A percentile compares a stretch with the other conserved stretches of the same genome.
Evolutionary conservation across 2,329 filamentous ascomycete genomes (phyloP).

Genomic region (Fusarium aywerte): DNA sequence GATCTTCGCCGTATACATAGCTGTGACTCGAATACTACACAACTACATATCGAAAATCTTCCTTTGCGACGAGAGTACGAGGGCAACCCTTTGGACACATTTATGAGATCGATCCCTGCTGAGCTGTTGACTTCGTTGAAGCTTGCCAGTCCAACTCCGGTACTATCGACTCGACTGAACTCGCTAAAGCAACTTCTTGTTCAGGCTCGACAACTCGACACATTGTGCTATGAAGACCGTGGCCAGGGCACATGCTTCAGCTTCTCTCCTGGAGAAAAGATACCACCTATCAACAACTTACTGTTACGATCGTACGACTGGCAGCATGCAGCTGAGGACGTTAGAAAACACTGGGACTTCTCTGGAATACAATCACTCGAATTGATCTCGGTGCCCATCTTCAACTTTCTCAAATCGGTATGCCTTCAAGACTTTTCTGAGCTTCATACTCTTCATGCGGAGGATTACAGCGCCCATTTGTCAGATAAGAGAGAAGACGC

Average conservation of each 20-base stretch:
- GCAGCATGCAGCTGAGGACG: constrained; percentile 55
- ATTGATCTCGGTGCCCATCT: constrained; percentile 57
- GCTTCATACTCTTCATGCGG: constrained; percentile 54
- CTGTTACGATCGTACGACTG: constrained; percentile 61
- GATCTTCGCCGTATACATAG: constrained; percentile 52
- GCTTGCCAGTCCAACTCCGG: constrained; percentile 53
- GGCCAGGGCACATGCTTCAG: constrained; percentile 59
- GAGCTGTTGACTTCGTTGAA: constrained; percentile 54
- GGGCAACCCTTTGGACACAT: constrained; percentile 49
- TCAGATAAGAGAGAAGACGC: constrained; percentile 53
- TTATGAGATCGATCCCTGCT: constrained; percentile 55
- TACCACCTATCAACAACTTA: constrained; percentile 57
- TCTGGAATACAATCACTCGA: constrained; percentile 55
- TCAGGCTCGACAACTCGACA: constrained; percentile 50
- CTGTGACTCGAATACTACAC: constrained; percentile 45
- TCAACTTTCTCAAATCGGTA: constrained; percentile 58
- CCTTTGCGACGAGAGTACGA: constrained; percentile 54
- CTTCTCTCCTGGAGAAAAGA: constrained; percentile 53
- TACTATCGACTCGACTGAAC: constrained; percentile 54
- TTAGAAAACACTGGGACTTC: constrained; percentile 59
- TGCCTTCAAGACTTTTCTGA: constrained; percentile 50
- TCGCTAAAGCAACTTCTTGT: constrained; percentile 58
- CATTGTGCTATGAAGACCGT: constrained; percentile 57
- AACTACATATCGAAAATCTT: constrained; percentile 55
- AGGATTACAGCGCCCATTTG: constrained; percentile 59